A percentile compares a stretch with the other conserved stretches of the same genome.
These are phyloP conservation scores for Tolypocladium guangdongense DNA, from an alignment of 2,329 filamentous ascomycete genomes.

Conservation along the genomic window DNA sequence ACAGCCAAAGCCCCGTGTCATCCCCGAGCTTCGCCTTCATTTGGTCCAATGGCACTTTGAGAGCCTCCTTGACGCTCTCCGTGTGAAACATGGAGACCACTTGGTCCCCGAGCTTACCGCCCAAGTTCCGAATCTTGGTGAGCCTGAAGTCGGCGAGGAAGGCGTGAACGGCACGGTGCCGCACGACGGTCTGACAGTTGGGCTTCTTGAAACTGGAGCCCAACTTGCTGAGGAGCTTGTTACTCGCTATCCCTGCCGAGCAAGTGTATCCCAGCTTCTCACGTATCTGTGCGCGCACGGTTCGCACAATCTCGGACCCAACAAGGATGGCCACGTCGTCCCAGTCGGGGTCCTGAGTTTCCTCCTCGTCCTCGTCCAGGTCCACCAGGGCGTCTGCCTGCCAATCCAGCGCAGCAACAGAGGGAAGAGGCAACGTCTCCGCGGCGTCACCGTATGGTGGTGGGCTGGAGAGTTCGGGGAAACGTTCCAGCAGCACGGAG, in stretches of 20 bases:
- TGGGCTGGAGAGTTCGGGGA: slow-evolving; percentile 55
- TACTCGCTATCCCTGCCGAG: slow-evolving; percentile 77
- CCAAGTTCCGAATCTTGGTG: slow-evolving; percentile 89
- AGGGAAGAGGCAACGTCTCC: slow-evolving; percentile 61
- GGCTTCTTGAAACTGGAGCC: slow-evolving; percentile 89
- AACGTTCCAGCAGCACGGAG: slow-evolving; percentile 60
- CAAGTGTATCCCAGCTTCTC: slow-evolving; percentile 76
- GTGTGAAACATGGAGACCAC: slow-evolving; percentile 72
- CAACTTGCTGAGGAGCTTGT: slow-evolving; percentile 93
- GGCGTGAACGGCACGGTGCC: slow-evolving; percentile 66
- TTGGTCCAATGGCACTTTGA: slow-evolving; percentile 61
- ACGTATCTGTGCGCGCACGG: slow-evolving; percentile 58
- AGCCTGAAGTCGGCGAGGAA: slow-evolving; percentile 85
- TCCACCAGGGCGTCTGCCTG: slow-evolving; percentile 71
- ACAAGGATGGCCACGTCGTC: slow-evolving; percentile 83
- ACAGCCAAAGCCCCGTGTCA: slow-evolving; percentile 77
- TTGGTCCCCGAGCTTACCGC: slow-evolving; percentile 86
- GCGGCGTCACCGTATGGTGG: slow-evolving; percentile 64
- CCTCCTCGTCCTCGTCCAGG: slow-evolving; percentile 56
- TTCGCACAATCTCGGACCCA: slow-evolving; percentile 78
- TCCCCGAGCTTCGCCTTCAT: slow-evolving; percentile 70
- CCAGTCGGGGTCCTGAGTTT: slow-evolving; percentile 84
- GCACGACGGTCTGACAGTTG: slow-evolving; percentile 86
- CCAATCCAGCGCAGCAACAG: slow-evolving; percentile 67
- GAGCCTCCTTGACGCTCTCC: slow-evolving; percentile 65